Percentiles rank a stretch among this genome's conserved stretches.
phyloP scores from a whole-genome alignment of 2,329 filamentous ascomycete species.

The Neurospora sp. region DNA sequence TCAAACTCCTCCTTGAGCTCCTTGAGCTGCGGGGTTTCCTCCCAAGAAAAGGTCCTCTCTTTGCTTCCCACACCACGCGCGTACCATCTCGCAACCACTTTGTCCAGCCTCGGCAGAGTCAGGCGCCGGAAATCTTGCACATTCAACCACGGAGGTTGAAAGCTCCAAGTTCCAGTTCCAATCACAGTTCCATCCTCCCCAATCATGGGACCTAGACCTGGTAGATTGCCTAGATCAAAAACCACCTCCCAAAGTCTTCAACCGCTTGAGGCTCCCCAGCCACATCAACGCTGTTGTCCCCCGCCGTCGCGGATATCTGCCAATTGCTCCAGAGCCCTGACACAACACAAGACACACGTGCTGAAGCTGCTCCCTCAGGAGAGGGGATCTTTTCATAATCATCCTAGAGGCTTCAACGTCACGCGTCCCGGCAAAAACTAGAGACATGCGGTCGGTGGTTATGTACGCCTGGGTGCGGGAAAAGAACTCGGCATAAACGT shows the following conservation, averaged over 20 bases:
- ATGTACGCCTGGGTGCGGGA: background rate
- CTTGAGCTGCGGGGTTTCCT: background rate
- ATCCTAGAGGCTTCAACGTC: background rate
- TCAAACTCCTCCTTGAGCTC: background rate
- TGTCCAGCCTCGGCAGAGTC: background rate
- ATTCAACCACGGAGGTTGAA: background rate
- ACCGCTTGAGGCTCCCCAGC: background rate
- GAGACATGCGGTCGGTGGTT: background rate
- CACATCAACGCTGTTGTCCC: background rate
- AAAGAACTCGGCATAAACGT: background rate
- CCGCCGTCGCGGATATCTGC: background rate
- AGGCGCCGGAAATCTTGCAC: background rate
- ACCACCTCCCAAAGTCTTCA: background rate
- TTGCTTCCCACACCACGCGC: background rate
- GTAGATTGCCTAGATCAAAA: background rate
- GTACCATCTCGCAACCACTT: background rate
- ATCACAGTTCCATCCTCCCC: background rate
- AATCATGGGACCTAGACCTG: background rate
- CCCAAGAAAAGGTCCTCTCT: background rate
- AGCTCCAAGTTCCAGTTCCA: rapidly evolving
- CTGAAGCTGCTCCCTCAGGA: background rate
- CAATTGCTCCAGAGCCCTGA: background rate
- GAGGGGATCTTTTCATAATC: too few species aligned
- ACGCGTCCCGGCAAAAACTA: background rate
- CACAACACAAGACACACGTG: background rate